Conservation (phyloP, 2,329 filamentous ascomycete genomes). For the Spiromastix sp. region DNA sequence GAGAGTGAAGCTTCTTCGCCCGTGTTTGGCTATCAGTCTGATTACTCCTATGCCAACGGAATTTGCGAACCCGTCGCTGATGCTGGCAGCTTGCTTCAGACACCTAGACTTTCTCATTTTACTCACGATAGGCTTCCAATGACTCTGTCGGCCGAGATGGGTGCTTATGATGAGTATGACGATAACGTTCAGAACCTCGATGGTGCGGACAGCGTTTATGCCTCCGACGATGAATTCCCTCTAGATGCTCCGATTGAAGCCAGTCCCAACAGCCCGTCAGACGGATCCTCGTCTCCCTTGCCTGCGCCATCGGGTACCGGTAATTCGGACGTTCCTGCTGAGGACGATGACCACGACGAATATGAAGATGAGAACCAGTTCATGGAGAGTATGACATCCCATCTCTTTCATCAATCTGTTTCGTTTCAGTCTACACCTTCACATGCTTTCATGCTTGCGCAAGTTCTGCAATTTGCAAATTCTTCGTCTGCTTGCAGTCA, state of each 20-base stretch:
- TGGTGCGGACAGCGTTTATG: conserved; percentile 11
- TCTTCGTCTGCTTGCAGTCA: too few species aligned
- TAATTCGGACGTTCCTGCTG: too few species aligned
- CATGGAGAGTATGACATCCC: too few species aligned
- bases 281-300: background rate
- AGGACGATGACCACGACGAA: too few species aligned
- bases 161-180: background rate
- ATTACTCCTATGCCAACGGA: background rate
- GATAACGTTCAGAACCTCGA: conserved; percentile 3
- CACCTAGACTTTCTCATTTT: conserved; percentile 7
- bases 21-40: conserved; percentile 3
- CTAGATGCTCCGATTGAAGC: conserved; percentile 3
- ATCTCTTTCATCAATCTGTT: too few species aligned
- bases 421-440: too few species aligned
- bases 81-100: conserved; percentile 8
- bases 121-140: conserved; percentile 5
- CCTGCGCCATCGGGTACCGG: background rate
- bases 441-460: too few species aligned
- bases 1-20: background rate
- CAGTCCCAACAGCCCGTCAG: background rate
- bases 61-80: background rate
- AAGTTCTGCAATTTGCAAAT: too few species aligned
- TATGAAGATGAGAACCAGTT: too few species aligned
- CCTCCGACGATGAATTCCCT: conserved; percentile 9
- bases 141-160: background rate